Evolutionary conservation across 176 grass and related monocot genomes (phyloP).

Genomic region (Aechmea fasciata): DNA sequence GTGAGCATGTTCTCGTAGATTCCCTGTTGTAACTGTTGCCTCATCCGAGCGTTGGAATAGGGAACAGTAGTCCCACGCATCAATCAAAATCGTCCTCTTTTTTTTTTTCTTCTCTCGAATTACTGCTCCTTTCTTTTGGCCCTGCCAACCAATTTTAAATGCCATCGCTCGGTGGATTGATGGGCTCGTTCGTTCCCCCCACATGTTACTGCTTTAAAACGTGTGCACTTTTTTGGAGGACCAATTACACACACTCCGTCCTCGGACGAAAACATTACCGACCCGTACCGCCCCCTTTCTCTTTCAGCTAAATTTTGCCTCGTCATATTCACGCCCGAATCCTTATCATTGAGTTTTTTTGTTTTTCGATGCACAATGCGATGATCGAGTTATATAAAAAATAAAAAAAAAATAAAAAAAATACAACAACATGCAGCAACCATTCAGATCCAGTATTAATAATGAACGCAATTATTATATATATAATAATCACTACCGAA

Average conservation of each 20-base stretch:
- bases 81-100: background rate
- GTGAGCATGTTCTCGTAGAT: background rate
- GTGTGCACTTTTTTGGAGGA: background rate
- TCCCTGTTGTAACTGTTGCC: background rate
- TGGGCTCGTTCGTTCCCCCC: background rate
- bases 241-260: too few species aligned
- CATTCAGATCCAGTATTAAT: too few species aligned
- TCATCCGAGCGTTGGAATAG: background rate
- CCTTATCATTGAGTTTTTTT: background rate
- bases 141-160: background rate
- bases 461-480: too few species aligned
- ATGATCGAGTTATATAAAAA: too few species aligned
- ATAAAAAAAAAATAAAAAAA: too few species aligned
- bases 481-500: too few species aligned
- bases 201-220: background rate
- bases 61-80: background rate
- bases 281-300: too few species aligned
- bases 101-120: background rate
- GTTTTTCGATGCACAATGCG: too few species aligned
- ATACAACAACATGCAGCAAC: too few species aligned
- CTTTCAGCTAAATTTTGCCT: too few species aligned
- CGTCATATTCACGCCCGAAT: background rate
- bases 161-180: background rate
- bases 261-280: too few species aligned
- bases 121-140: background rate